phyloP scores from a whole-genome alignment of 2,329 filamentous ascomycete species.

The Colletotrichum tanaceti region DNA sequence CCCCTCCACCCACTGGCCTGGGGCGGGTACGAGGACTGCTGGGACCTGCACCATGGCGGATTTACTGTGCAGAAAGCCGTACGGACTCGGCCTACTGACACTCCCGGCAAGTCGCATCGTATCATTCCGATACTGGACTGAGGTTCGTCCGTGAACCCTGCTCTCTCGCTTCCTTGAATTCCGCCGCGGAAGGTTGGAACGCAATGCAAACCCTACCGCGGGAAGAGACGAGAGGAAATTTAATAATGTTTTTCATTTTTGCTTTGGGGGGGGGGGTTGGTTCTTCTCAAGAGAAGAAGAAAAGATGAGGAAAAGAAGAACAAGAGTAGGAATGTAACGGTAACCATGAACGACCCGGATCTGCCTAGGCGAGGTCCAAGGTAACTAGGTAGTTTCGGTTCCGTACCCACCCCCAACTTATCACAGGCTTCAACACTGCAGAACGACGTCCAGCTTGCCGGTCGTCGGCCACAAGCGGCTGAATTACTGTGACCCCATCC shows the following conservation, averaged over 20 bases:
- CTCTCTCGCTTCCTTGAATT: slow-evolving; percentile 11
- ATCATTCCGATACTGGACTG: slow-evolving; percentile 41
- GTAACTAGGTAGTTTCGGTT: slow-evolving; percentile 24
- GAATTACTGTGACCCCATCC: slow-evolving; percentile 19
- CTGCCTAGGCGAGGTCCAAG: slow-evolving; percentile 11
- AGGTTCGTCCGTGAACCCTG: slow-evolving; percentile 43
- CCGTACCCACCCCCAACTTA: slow-evolving; percentile 16
- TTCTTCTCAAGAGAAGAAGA: too few relatives aligned
- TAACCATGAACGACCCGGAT: slow-evolving; percentile 9
- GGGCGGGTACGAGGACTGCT: slow-evolving; percentile 38
- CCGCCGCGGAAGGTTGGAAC: slow-evolving; percentile 32
- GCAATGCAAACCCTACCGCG: slow-evolving; percentile 26
- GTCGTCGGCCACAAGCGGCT: slow-evolving; percentile 24
- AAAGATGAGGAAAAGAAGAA: neutral
- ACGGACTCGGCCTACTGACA: slow-evolving; percentile 41
- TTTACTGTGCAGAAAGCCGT: slow-evolving; percentile 47
- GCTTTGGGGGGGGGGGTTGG: too few relatives aligned
- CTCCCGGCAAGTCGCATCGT: slow-evolving; percentile 42
- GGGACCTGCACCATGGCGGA: slow-evolving; percentile 43
- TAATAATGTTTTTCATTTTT: too few relatives aligned
- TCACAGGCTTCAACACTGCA: neutral
- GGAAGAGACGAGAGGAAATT: slow-evolving; percentile 17
- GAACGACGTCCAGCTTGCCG: slow-evolving; percentile 19
- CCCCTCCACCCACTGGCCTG: slow-evolving; percentile 23
- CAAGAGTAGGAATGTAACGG: slow-evolving; percentile 3